Conservation (phyloP, 2,329 filamentous ascomycete species). For the Calonectria multiphialidica region DNA sequence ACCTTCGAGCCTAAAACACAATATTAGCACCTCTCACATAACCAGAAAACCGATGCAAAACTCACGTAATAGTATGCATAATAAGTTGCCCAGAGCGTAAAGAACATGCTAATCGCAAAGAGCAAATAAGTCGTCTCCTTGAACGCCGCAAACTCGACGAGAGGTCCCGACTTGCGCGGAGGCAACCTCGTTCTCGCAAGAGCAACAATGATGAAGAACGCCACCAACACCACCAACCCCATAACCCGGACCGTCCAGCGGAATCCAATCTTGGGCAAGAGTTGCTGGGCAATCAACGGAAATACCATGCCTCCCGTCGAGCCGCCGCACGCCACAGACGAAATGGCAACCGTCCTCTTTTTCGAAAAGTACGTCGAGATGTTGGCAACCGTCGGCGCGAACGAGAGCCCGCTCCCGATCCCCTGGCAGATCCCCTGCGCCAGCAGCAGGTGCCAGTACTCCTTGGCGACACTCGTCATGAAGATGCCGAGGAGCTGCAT, state of each 20-base stretch:
- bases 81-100: slow-evolving; percentile 62
- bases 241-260: slow-evolving; percentile 73
- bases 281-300: slow-evolving; percentile 66
- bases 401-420: slow-evolving; percentile 66
- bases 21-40: neutral
- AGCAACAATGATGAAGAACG: slow-evolving; percentile 51
- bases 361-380: slow-evolving; percentile 71
- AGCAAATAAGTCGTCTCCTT: slow-evolving; percentile 58
- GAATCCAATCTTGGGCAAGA: slow-evolving; percentile 72
- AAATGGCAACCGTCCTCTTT: slow-evolving; percentile 71
- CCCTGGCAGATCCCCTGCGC: slow-evolving; percentile 69
- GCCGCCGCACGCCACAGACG: slow-evolving; percentile 70
- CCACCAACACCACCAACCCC: slow-evolving; percentile 68
- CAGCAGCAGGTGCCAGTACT: slow-evolving; percentile 63
- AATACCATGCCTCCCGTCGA: slow-evolving; percentile 74
- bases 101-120: slow-evolving; percentile 51
- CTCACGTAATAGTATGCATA: slow-evolving; percentile 62
- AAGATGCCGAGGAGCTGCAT: slow-evolving; percentile 61
- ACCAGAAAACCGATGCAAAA: neutral
- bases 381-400: slow-evolving; percentile 65
- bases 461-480: slow-evolving; percentile 55
- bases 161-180: slow-evolving; percentile 60
- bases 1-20: slow-evolving; percentile 50
- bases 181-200: slow-evolving; percentile 62
- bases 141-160: slow-evolving; percentile 65